Percentiles rank a stretch among this genome's conserved stretches.
These are phyloP conservation scores for Cladosporium halotolerans DNA, from an alignment of 2,329 filamentous ascomycete genomes.

Conservation along the genomic window DNA sequence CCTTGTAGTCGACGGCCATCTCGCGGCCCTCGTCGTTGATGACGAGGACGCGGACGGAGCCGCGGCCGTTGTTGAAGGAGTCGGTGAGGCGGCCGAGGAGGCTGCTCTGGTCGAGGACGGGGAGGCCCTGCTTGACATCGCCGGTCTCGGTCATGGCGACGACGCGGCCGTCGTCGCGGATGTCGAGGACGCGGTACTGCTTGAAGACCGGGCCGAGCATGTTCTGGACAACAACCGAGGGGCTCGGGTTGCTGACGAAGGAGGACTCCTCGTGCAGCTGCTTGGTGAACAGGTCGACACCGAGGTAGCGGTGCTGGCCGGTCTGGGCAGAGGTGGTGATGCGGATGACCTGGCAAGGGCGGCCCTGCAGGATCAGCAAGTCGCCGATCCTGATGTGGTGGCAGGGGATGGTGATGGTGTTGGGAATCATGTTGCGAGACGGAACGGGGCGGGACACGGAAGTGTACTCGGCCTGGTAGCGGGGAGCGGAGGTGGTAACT, in stretches of 20 bases:
- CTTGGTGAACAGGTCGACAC: constrained; percentile 99
- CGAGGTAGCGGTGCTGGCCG: constrained; percentile 98
- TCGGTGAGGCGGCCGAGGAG: constrained; percentile 74
- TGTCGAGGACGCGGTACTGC: constrained; percentile 99
- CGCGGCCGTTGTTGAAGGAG: constrained; percentile 85
- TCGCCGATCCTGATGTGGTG: constrained; percentile 99
- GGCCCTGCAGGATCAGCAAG: constrained; percentile 96
- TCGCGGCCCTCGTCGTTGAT: constrained; percentile 89
- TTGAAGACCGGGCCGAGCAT: constrained; percentile 99
- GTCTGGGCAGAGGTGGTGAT: constrained; percentile 98
- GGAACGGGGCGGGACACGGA: constrained; percentile 19
- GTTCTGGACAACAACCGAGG: constrained; percentile 96
- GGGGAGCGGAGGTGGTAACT: constrained; percentile 34
- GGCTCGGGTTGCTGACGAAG: constrained; percentile 94
- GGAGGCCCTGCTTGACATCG: constrained; percentile 92
- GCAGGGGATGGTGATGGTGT: constrained; percentile 97
- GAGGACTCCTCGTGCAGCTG: constrained; percentile 98
- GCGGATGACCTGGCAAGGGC: constrained; percentile 98
- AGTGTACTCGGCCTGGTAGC: constrained; percentile 18
- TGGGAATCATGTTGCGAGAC: constrained; percentile 40
- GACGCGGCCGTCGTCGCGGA: constrained; percentile 73
- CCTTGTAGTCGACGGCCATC: constrained; percentile 98
- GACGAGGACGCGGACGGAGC: constrained; percentile 89
- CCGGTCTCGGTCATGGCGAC: constrained; percentile 98
- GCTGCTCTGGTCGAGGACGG: constrained; percentile 91